Conservation (phyloP, 768 basidiomycete genomes). For the Xerocomellus intermedius region DNA sequence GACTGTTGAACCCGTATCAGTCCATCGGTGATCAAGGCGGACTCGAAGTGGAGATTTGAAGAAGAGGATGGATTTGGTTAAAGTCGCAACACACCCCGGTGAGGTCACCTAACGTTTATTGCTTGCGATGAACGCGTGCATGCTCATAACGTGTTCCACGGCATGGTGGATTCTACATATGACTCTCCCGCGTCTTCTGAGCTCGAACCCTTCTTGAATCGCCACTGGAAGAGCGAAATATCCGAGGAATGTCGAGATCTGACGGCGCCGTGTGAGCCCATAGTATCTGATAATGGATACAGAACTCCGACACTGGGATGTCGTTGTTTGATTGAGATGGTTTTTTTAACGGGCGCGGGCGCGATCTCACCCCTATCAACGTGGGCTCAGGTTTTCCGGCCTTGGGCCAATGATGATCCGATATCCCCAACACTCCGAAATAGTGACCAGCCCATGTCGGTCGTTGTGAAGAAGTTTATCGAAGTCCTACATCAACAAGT, state of each 20-base stretch:
- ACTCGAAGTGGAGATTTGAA: neutral
- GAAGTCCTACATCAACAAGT: neutral
- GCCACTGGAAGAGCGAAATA: conserved; percentile 1
- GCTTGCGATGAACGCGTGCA: neutral
- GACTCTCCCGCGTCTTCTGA: neutral
- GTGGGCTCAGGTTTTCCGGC: neutral
- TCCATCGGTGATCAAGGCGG: conserved; percentile 9
- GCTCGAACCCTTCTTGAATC: neutral
- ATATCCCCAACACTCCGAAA: conserved; percentile 5
- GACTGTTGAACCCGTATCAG: neutral
- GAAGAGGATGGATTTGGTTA: neutral
- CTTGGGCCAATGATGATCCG: neutral
- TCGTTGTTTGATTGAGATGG: conserved; percentile 3
- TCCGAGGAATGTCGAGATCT: conserved; percentile 8
- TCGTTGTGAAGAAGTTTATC: neutral
- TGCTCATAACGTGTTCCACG: conserved; percentile 1
- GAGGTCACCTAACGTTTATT: neutral
- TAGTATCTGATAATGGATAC: neutral
- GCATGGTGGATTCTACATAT: neutral
- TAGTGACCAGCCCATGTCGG: neutral
- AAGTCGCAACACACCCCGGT: neutral
- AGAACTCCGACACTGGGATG: neutral
- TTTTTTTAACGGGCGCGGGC: conserved; percentile 2
- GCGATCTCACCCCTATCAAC: conserved; percentile 1
- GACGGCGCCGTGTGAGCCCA: neutral